Base-by-base conservation (phyloP, 2,329 filamentous ascomycete species). In the Stylonectria norvegica region DNA sequence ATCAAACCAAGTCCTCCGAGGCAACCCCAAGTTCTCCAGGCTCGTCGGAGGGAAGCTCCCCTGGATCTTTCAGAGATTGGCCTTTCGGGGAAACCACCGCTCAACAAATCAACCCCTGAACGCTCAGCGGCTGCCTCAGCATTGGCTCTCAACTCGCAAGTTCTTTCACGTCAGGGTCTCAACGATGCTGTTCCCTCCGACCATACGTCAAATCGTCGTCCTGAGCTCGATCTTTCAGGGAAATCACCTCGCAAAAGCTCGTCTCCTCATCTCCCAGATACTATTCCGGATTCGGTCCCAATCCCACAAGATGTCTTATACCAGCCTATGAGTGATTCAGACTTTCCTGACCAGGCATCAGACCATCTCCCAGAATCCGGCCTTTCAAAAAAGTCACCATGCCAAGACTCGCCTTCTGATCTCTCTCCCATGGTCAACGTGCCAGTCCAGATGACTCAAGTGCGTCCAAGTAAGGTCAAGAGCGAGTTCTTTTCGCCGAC, bases 1-100 rank as follows among this genome's bases (percentile, higher is more conserved):
- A 17, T 23, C n/a, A 7, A 27, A 12, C 20, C 20, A 15, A 39
- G 25, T n/a, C 34, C 18, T 20, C 20, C n/a, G n/a, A n/a, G 2
- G 7, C 35, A n/a, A n/a, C 20, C 8, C 14, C 29, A 22, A 28
- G 9, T 18, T 7, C 5, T 16, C 9, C 35, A 20, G 11, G 10
- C 18, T 4, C 31, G 16, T 32, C 44, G 25, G 16, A 15, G 27
- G 11, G 14, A 14, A 28, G 40, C 30, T 12, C 43, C 52, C 10
- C 30, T 52, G 4, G 43, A 53, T 29, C 38, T 55, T 22, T 44
- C 48, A 19, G 52, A 53, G 20, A 20, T 53, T 19, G 48, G 46
- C 5, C 23, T 52, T 10, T 10, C 15, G 7, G 42, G 38, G 11
- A 31, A 17, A 12, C 8, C 23, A 30, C 27, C 40, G 7, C 27